phyloP scores from a whole-genome alignment of 139 green algal genomes.

The Raphidocelis subcapitata region DNA sequence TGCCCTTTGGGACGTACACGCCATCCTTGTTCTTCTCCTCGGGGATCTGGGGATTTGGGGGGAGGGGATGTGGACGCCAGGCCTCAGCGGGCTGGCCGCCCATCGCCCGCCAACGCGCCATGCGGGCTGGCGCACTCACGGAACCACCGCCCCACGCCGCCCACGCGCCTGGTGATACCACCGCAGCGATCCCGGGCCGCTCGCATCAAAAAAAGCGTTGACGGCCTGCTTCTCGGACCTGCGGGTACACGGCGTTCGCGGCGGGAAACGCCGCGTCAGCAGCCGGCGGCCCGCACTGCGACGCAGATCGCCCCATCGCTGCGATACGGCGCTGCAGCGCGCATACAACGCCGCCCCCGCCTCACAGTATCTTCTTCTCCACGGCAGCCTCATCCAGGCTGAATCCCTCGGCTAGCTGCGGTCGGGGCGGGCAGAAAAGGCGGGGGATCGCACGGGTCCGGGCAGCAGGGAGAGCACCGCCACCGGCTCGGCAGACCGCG shows the following conservation, averaged over 20 bases:
- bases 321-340: neutral
- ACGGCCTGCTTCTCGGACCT: conserved; percentile 48
- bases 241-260: no score
- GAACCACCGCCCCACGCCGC: no score
- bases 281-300: no score
- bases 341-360: neutral
- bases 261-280: no score
- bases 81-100: neutral
- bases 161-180: conserved; percentile 61
- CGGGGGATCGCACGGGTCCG: no score
- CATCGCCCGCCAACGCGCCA: no score
- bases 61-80: neutral
- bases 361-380: conserved; percentile 57
- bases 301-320: neutral
- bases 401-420: conserved; percentile 48
- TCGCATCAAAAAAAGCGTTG: conserved; percentile 58
- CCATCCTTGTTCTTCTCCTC: conserved; percentile 55
- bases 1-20: conserved; percentile 33
- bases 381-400: conserved; percentile 44
- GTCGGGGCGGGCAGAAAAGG: no score
- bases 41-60: conserved; percentile 33
- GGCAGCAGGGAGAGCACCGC: no score
- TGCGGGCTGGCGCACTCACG: neutral
- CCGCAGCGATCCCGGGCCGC: conserved; percentile 45
- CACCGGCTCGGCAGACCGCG: no score